Evolutionary conservation across 352 stramenopile species (phyloP).

Genomic region (Pythium dissimile): DNA sequence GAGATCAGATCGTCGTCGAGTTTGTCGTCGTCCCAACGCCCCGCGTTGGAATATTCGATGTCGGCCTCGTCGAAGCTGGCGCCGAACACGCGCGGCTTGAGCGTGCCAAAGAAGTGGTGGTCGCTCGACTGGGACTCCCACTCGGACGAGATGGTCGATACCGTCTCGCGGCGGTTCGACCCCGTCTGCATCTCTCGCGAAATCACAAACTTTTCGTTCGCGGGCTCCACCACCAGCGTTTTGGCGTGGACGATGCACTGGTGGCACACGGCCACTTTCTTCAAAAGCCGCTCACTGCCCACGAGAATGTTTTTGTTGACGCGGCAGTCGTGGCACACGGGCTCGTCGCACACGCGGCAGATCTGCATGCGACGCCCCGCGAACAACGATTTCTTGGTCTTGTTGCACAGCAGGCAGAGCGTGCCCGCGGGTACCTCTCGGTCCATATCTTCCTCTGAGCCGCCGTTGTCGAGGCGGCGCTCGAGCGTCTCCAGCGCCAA

Average conservation of each 20-base stretch:
- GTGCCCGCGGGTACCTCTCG: background rate
- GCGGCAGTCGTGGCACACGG: slow-evolving; percentile 43
- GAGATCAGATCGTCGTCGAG: background rate
- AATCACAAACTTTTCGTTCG: slow-evolving; percentile 18
- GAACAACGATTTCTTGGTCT: slow-evolving; percentile 15
- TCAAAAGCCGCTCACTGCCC: slow-evolving; percentile 12
- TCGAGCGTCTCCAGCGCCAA: slow-evolving; percentile 23
- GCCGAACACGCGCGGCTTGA: slow-evolving; percentile 1
- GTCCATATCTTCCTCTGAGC: background rate
- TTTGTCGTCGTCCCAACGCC: background rate
- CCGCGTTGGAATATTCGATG: background rate
- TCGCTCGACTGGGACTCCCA: slow-evolving; percentile 4
- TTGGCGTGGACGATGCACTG: slow-evolving; percentile 35
- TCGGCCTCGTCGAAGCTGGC: background rate
- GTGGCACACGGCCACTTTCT: slow-evolving; percentile 32
- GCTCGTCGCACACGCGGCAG: slow-evolving; percentile 40
- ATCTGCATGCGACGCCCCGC: slow-evolving; percentile 6
- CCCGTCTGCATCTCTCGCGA: slow-evolving; percentile 1
- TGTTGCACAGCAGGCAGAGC: slow-evolving; percentile 20
- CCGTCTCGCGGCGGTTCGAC: background rate
- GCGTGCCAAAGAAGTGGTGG: slow-evolving; percentile 11
- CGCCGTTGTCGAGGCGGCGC: slow-evolving; percentile 14
- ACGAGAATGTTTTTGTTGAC: slow-evolving; percentile 48
- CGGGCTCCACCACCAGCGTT: slow-evolving; percentile 23
- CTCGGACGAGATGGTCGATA: background rate